These are phyloP conservation scores for Gaeumannomyces tritici DNA, from an alignment of 2,329 filamentous ascomycete species.

Conservation along the genomic window DNA sequence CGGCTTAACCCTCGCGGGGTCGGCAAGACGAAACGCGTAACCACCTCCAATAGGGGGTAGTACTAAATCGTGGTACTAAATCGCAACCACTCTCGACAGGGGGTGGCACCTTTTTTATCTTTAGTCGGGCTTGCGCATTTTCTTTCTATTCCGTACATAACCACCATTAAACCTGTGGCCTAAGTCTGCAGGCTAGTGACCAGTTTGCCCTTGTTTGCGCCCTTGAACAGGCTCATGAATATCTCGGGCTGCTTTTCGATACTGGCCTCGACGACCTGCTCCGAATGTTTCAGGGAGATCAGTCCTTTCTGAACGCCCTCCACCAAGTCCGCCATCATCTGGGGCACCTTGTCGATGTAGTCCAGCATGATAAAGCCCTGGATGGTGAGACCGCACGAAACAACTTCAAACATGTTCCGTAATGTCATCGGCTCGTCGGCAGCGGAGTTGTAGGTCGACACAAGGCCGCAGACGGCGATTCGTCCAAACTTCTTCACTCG, in stretches of 20 bases:
- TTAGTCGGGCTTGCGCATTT: too few relatives aligned
- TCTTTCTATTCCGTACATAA: too few relatives aligned
- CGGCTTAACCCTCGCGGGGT: too few relatives aligned
- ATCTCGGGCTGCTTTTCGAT: slow-evolving; percentile 18
- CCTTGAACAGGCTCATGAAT: slow-evolving; percentile 18
- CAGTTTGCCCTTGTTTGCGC: slow-evolving; percentile 18
- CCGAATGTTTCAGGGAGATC: slow-evolving; percentile 11
- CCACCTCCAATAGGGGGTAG: too few relatives aligned
- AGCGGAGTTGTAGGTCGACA: slow-evolving; percentile 29
- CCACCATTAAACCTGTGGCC: too few relatives aligned
- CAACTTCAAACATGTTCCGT: slow-evolving; percentile 32
- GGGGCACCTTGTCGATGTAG: slow-evolving; percentile 18
- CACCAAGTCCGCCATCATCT: slow-evolving; percentile 14
- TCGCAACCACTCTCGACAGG: too few relatives aligned
- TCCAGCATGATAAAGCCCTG: slow-evolving; percentile 33
- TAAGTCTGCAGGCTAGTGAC: slow-evolving; percentile 12
- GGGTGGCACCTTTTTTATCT: too few relatives aligned
- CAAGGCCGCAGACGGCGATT: slow-evolving; percentile 31
- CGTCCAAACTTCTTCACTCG: slow-evolving; percentile 28
- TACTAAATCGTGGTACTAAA: too few relatives aligned
- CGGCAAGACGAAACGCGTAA: too few relatives aligned
- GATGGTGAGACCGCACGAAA: slow-evolving; percentile 28
- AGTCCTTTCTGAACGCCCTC: slow-evolving; percentile 14
- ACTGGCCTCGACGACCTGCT: slow-evolving; percentile 16
- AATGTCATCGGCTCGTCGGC: slow-evolving; percentile 19